Conservation (phyloP, 2,329 filamentous ascomycete genomes). For the Cordyceps cicadae region DNA sequence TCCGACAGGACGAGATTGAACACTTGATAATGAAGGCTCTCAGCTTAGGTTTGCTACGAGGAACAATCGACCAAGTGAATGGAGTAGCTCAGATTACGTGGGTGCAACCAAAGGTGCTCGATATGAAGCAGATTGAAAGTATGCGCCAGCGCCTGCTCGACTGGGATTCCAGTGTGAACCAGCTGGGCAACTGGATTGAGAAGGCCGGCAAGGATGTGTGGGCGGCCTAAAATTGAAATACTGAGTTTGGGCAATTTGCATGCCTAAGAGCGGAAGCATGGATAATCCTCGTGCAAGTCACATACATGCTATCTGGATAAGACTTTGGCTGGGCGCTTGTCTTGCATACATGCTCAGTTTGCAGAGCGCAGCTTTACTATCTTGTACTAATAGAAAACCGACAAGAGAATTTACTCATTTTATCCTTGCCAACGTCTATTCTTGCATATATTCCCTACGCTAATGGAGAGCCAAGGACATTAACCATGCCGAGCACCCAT, state of each 20-base stretch:
- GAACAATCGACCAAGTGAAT: conserved; percentile 93
- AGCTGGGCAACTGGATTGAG: conserved; percentile 96
- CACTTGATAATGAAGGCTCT: conserved; percentile 99
- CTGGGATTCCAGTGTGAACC: conserved; percentile 94
- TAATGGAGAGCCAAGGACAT: conserved; percentile 36
- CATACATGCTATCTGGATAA: not conserved
- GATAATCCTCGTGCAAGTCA: not conserved
- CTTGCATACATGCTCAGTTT: not conserved
- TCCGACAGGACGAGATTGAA: conserved; percentile 85
- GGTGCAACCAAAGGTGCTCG: conserved; percentile 97
- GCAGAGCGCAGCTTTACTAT: not conserved
- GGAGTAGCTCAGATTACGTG: conserved; percentile 92
- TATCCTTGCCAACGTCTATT: not conserved
- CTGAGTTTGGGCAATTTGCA: not conserved
- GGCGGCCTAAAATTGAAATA: conserved; percentile 54
- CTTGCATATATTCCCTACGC: not conserved
- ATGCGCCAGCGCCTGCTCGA: conserved; percentile 85
- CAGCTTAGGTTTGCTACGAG: conserved; percentile 79
- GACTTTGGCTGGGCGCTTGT: not conserved
- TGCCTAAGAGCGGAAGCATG: not conserved
- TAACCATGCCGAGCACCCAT: conserved; percentile 61
- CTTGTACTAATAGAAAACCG: not conserved
- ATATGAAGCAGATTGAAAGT: conserved; percentile 87
- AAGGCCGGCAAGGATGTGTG: conserved; percentile 88
- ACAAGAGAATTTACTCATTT: not conserved